Conservation (phyloP, 768 basidiomycete genomes). For the Termitomyces sp. region DNA sequence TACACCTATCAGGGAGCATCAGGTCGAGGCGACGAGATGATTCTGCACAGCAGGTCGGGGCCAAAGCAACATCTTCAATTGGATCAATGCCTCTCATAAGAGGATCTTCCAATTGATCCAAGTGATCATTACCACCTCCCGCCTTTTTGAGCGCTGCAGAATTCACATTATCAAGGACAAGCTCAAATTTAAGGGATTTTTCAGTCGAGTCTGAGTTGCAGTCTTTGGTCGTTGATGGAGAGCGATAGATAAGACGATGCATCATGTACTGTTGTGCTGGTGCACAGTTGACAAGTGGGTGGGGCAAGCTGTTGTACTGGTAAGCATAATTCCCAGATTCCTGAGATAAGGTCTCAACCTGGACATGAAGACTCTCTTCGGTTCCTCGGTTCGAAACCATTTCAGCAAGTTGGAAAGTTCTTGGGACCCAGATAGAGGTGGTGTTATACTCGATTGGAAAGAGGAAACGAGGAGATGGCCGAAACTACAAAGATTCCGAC, state of each 20-base stretch:
- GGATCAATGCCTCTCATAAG: neutral
- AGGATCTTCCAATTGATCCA: neutral
- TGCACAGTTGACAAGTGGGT: slow-evolving; percentile 23
- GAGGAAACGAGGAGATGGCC: slow-evolving; percentile 55
- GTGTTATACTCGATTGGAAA: slow-evolving; percentile 32
- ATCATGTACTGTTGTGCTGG: slow-evolving; percentile 27
- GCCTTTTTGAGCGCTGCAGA: neutral
- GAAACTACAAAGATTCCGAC: slow-evolving; percentile 31
- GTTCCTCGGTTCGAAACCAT: slow-evolving; percentile 32
- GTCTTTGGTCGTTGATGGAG: slow-evolving; percentile 16
- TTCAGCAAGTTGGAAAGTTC: slow-evolving; percentile 36
- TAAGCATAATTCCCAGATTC: neutral
- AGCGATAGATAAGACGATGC: slow-evolving; percentile 46
- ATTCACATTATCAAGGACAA: slow-evolving; percentile 20
- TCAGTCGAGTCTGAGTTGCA: slow-evolving; percentile 9
- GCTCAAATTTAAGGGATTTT: slow-evolving; percentile 33
- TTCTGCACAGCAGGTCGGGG: slow-evolving; percentile 27
- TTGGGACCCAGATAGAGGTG: slow-evolving; percentile 41
- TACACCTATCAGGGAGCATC: slow-evolving; percentile 56
- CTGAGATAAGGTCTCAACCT: slow-evolving; percentile 29
- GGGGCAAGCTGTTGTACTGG: slow-evolving; percentile 29
- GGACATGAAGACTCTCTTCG: slow-evolving; percentile 41
- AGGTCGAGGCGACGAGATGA: slow-evolving; percentile 37
- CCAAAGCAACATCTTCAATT: slow-evolving; percentile 3
- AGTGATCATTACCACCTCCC: neutral